phyloP scores from a whole-genome alignment of 345 rosid genomes.

The Corchorus capsularis region DNA sequence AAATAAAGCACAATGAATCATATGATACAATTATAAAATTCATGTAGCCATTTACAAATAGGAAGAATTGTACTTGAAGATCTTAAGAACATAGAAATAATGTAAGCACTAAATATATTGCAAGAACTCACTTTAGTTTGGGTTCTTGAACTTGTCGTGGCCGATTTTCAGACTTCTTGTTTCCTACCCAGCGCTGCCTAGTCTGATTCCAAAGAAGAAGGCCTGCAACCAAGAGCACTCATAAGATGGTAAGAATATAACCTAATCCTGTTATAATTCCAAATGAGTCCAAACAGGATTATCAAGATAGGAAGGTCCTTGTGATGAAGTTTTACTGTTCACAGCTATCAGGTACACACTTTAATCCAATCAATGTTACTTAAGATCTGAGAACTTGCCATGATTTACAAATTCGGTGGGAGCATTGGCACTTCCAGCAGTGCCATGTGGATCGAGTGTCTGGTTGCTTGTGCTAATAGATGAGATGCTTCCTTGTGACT shows the following conservation, averaged over 20 bases:
- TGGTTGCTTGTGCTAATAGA: constrained; percentile 50
- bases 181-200: constrained; percentile 72
- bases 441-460: constrained; percentile 33
- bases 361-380: not conserved
- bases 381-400: constrained; percentile 44
- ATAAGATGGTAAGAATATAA: not conserved
- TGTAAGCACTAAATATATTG: not conserved
- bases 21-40: too few relatives aligned
- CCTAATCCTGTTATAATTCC: not conserved
- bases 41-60: too few relatives aligned
- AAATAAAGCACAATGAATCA: too few relatives aligned
- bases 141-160: constrained; percentile 54
- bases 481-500: constrained; percentile 64
- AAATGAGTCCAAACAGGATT: not conserved
- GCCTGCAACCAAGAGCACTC: constrained; percentile 41
- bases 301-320: constrained; percentile 2
- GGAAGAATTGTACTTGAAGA: not conserved
- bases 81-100: not conserved
- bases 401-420: constrained; percentile 69
- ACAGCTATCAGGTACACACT: not conserved
- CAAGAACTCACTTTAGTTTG: constrained; percentile 53
- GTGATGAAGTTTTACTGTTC: not conserved
- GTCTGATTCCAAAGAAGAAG: constrained; percentile 71
- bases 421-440: constrained; percentile 51
- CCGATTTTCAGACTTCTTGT: constrained; percentile 37